Base-by-base conservation (phyloP, 495 filamentous ascomycete genomes). In the Xylaria palmicola region DNA sequence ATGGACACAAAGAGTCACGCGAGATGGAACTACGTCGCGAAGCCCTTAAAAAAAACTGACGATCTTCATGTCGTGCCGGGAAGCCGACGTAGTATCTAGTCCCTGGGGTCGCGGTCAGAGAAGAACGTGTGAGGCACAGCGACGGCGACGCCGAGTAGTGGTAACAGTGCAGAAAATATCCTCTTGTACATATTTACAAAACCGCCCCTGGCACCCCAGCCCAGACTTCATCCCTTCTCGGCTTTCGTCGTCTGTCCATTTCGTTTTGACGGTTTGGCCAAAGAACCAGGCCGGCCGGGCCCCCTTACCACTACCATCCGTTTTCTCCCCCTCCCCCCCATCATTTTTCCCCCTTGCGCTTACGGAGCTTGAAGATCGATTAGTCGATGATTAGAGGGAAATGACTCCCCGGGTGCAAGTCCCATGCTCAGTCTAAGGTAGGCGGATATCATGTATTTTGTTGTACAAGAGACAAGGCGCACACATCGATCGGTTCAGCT, bases 141-240 rank as follows among this genome's bases (percentile, higher is more conserved):
- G 17, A 0, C n/a, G 15, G 9, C 24, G 34, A 44, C n/a, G 41
- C 32, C 29, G 44, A 53, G 51, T 44, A 34, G n/a, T n/a, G n/a
- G n/a, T n/a, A 56, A 43, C 43, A 48, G 49, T 32, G 40, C 44
- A 47, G 49, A 47, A 69, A 64, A 52, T 54, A 54, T 66, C 62
- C 30, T 62, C 61, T 67, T 64, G 59, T 72, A 72, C 67, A 72
- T 72, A 72, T 72, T 72, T 72, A 72, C 69, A 72, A 67, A 58
- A 54, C 56, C 40, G n/a, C n/a, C 52, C 56, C 43, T 36, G 22
- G 53, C 41, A 55, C 48, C 50, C 54, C 19, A 27, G 37, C 52
- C 59, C 49, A 58, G 45, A 26, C 39, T 13, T 29, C 39, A 30
- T 56, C 40, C 9, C 20, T 12, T 12, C 20, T 24, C 29, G 8